Conservation (phyloP, 768 basidiomycete genomes). For the Boletus rufocinnamomeus region DNA sequence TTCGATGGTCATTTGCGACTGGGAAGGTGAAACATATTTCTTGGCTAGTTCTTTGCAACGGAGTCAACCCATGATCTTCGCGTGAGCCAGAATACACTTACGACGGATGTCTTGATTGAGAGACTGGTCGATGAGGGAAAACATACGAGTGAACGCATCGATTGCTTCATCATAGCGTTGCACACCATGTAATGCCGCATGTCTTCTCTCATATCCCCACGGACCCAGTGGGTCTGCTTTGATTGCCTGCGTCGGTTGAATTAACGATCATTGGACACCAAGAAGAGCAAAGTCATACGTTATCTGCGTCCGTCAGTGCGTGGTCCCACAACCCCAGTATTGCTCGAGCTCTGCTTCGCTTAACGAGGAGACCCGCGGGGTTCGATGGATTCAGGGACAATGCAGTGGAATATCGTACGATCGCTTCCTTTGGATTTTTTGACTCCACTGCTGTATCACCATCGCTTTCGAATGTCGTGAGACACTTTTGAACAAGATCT, state of each 20-base stretch:
- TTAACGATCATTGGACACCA: not conserved
- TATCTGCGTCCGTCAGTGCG: slow-evolving; percentile 4
- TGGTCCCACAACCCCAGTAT: not conserved
- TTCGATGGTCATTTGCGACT: not conserved
- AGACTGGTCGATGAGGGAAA: not conserved
- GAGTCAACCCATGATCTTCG: not conserved
- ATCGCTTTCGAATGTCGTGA: not conserved
- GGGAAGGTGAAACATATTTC: not conserved
- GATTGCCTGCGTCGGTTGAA: not conserved
- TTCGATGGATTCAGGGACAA: slow-evolving; percentile 6
- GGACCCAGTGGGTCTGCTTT: not conserved
- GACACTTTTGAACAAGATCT: not conserved
- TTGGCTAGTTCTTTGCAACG: not conserved
- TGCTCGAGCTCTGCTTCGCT: not conserved
- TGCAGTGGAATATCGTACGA: slow-evolving; percentile 7
- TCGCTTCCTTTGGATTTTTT: not conserved
- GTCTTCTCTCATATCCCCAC: slow-evolving; percentile 3
- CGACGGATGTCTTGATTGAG: not conserved
- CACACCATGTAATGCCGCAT: slow-evolving; percentile 3
- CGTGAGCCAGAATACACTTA: not conserved
- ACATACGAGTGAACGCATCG: not conserved
- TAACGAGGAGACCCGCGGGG: slow-evolving; percentile 1
- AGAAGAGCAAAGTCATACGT: not conserved
- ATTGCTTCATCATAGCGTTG: slow-evolving; percentile 5
- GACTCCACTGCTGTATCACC: not conserved